A percentile compares a stretch with the other conserved stretches of the same genome.
Evolutionary conservation across 2,329 filamentous ascomycete species (phyloP).

Genomic region (Nakataea oryzae): DNA sequence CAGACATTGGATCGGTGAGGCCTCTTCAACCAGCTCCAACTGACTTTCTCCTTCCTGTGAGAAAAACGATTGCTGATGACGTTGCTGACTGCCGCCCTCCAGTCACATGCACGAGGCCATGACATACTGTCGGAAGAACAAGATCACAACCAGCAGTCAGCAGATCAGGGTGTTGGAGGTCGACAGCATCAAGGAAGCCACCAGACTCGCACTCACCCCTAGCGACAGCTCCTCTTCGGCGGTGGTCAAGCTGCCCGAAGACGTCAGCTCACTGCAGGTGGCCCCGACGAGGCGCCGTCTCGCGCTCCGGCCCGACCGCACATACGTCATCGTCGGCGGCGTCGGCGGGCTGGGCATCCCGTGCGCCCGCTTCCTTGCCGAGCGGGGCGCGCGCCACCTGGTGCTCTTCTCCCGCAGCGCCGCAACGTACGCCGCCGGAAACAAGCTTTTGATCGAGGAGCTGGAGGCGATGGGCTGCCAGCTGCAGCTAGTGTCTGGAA

Average conservation of each 20-base stretch:
- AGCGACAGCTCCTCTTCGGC: too few relatives aligned
- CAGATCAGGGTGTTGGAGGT: background rate
- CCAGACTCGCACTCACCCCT: background rate
- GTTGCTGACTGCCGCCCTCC: background rate
- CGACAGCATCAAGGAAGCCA: background rate
- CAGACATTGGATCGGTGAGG: background rate
- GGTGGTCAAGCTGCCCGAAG: background rate
- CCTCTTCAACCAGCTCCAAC: background rate
- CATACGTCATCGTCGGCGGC: conserved; percentile 27
- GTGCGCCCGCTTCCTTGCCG: conserved; percentile 21
- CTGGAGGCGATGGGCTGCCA: conserved; percentile 12
- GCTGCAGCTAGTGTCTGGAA: conserved; percentile 8
- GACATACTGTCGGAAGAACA: background rate
- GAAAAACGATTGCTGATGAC: background rate
- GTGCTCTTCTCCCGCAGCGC: conserved; percentile 26
- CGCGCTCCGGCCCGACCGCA: conserved; percentile 9
- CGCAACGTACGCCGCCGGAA: conserved; percentile 6
- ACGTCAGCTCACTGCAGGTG: background rate
- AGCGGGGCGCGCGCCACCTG: conserved; percentile 25
- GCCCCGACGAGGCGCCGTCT: background rate
- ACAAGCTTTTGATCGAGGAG: conserved; percentile 9
- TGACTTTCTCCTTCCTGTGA: too few relatives aligned
- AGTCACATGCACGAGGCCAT: background rate
- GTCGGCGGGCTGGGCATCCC: conserved; percentile 24
- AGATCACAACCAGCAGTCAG: background rate